Evolutionary conservation across 805 yeast species (phyloP), one percentile per base, ranked within the genome.

Genomic region (Teunomyces funiuensis): DNA sequence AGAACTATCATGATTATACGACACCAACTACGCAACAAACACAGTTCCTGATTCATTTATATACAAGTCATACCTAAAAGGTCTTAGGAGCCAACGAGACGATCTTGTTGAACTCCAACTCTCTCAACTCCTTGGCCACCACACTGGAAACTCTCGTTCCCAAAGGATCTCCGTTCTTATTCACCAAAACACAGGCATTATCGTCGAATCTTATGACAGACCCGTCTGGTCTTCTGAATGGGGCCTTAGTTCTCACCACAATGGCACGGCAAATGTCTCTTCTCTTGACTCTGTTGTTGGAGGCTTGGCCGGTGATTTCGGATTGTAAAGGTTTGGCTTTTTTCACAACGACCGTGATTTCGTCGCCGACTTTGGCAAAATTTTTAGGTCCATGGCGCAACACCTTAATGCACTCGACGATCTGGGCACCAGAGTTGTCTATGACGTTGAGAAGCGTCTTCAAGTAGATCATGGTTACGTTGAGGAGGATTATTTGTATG

Each of bases 261-360:
- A 93, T 91, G 3, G 97, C 99, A 57, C 95, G 91, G 44, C 93
- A 85, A 40, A 93, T 88, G 60, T 93, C 99, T 53, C 97, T 96
- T 68, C 93, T 84, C 64, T 90, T 88, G 30, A 91, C 96, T 63
- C 91, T 72, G 63, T 85, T 86, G 28, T 82, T 74, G 25, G 84
- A 83, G 1, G 83, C 69, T 33, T 85, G 82, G 51, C 93, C 95
- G 1, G 88, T 77, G 44, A 84, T 76, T 47, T 79, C 83, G 33
- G 82, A 76, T 36, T 82, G 76, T 46, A 85, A 63, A 10, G 96
- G 91, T 58, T 79, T 80, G 33, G 97, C 95, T 63, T 88, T 85
- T 63, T 90, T 90, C 38, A 93, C 91, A 46, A 93, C 99, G 41
- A 88, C 95, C 7, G 93, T 96, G 48, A 93, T 85, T 62, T 83